phyloP scores from a whole-genome alignment of 805 yeast genomes.

The Kuraishia capsulata region DNA sequence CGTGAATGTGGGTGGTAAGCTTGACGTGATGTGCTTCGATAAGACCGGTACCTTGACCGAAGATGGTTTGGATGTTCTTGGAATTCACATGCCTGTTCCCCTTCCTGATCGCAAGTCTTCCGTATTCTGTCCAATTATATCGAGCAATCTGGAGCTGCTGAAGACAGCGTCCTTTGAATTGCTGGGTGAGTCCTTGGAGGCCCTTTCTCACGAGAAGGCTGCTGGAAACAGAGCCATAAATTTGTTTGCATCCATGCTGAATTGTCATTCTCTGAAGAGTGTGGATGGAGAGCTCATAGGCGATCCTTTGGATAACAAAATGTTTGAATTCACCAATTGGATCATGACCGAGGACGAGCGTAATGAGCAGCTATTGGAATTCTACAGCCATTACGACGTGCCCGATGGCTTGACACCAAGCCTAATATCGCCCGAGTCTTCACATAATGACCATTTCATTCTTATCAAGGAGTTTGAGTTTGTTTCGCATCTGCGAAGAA shows the following conservation, averaged over 20 bases:
- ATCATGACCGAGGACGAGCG: conserved; percentile 57
- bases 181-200: conserved; percentile 4
- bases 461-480: conserved; percentile 64
- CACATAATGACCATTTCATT: conserved; percentile 22
- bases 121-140: conserved; percentile 20
- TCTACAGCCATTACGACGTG: conserved; percentile 17
- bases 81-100: conserved; percentile 29
- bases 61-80: conserved; percentile 86
- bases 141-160: conserved; percentile 29
- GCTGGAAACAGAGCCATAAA: conserved; percentile 18
- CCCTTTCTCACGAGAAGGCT: neutral
- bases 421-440: conserved; percentile 33
- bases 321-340: conserved; percentile 89
- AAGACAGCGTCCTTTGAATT: conserved; percentile 27
- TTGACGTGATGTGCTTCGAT: conserved; percentile 88
- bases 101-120: conserved; percentile 17
- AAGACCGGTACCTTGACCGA: conserved; percentile 97
- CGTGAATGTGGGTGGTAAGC: conserved; percentile 91
- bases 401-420: conserved; percentile 36
- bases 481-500: conserved; percentile 74
- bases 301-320: conserved; percentile 87
- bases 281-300: conserved; percentile 81
- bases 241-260: conserved; percentile 40
- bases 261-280: conserved; percentile 80
- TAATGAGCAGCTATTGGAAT: conserved; percentile 18